phyloP scores from a whole-genome alignment of 495 filamentous ascomycete genomes.

The Lindgomyces ingoldianus region DNA sequence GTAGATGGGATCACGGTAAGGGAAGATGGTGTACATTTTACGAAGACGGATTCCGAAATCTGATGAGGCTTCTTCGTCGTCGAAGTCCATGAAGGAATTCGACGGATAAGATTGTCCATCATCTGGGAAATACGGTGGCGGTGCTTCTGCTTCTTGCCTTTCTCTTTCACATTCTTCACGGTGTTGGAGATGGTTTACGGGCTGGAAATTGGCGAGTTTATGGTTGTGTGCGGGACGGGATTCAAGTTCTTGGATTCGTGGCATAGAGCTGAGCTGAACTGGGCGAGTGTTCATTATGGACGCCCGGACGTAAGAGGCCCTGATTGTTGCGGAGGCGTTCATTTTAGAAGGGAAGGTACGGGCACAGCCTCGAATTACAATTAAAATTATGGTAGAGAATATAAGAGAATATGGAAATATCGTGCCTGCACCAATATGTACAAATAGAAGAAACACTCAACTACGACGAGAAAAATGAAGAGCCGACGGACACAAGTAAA shows the following conservation, averaged over 20 bases:
- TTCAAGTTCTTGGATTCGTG: background rate
- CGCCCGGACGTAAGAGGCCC: conserved; percentile 13
- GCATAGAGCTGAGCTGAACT: background rate
- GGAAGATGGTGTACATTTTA: conserved; percentile 17
- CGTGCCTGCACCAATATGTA: background rate
- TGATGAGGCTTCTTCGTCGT: background rate
- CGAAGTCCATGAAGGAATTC: conserved; percentile 17
- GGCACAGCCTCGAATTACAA: background rate
- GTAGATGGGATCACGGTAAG: conserved; percentile 18
- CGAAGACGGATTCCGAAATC: background rate
- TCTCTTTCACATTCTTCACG: conserved; percentile 18
- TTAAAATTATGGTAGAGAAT: background rate
- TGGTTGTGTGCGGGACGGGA: conserved; percentile 1
- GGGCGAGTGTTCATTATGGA: conserved; percentile 8
- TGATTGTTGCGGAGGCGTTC: conserved; percentile 28
- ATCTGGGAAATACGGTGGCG: background rate
- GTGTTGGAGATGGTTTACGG: conserved; percentile 20
- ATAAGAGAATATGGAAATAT: background rate
- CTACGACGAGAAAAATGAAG: background rate
- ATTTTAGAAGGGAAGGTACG: background rate
- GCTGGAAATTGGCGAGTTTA: conserved; percentile 9
- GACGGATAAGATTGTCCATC: too few relatives aligned
- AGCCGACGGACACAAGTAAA: background rate
- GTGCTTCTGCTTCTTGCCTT: background rate
- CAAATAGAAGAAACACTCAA: background rate